Percentiles rank a stretch among this genome's conserved stretches.
These are phyloP conservation scores for Zoysia matrella DNA, from an alignment of 202 grass and related monocot species.

Conservation along the genomic window DNA sequence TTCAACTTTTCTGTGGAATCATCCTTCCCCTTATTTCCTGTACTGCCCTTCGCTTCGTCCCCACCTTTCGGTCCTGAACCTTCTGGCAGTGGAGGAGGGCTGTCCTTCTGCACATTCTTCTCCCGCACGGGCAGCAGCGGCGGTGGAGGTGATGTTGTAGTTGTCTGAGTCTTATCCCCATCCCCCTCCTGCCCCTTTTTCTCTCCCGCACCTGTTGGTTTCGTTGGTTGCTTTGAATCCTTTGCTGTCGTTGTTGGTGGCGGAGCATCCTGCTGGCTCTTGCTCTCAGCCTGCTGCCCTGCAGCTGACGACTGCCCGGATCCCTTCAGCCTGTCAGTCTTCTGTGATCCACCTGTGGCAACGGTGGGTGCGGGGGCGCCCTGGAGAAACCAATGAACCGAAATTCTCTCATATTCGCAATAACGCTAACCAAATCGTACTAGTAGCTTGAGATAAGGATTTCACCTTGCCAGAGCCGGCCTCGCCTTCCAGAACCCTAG, in stretches of 20 bases:
- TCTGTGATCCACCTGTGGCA: conserved; percentile 29
- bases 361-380: conserved; percentile 22
- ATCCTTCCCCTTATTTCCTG: background rate
- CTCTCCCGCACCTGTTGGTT: background rate
- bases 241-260: background rate
- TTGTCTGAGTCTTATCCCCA: background rate
- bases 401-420: background rate
- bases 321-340: conserved; percentile 5
- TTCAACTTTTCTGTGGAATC: conserved; percentile 3
- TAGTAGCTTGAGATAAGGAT: background rate
- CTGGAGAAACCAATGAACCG: conserved; percentile 38
- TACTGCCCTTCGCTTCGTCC: background rate
- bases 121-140: background rate
- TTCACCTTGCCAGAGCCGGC: conserved; percentile 26
- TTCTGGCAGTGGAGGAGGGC: background rate
- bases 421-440: background rate
- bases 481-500: conserved; percentile 50
- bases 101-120: background rate
- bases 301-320: conserved; percentile 16
- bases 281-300: conserved; percentile 17
- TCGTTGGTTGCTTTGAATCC: background rate
- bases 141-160: background rate
- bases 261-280: background rate
- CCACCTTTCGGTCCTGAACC: conserved; percentile 14
- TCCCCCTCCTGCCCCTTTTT: conserved; percentile 4